Base-by-base conservation (phyloP, 768 basidiomycete genomes). In the Psilocybe cubensis region DNA sequence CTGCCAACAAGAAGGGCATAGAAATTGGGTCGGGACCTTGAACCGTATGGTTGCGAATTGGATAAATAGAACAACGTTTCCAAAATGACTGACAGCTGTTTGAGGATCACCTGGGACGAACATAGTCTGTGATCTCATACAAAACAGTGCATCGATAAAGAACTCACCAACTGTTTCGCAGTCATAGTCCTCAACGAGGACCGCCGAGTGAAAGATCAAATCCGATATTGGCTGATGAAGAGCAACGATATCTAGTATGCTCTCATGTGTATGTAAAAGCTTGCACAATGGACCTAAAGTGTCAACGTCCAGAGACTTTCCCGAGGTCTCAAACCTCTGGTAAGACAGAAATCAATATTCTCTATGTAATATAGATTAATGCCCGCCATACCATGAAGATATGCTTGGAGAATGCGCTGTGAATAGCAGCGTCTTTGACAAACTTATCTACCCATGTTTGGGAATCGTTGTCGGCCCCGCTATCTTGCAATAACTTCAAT, bases 91-190 rank as follows among this genome's bases (percentile, higher is more conserved):
- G 35, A 92, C 82, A 4, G 91, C 91, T 17, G 87, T 89, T 70
- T 92, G 92, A 17, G 92, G 92, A 70, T 93, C 91, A 45, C 91
- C 91, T 93, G 54, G 18, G 23, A 45, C n/a, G 23, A 12, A n/a
- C 24, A 47, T 29, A 44, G 24, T 33, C 40, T 14, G 28, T 2
- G 18, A 9, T 23, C 8, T 3, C n/a, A 24, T 52, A 24, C 51
- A 33, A n/a, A 25, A 25, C 48, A 47, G 48, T 33, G 4, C 11
- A 44, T 21, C 40, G 29, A 54, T 57, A 61, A 28, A 33, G 54
- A 48, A 75, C 87, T 23, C 68, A 89, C 91, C 91, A 28, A 93
- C 87, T 20, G 85, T 87, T 66, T 92, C 91, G 59, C 88, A 92
- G 63, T 92, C 90, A 62, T 89, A 92, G 40, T 85, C 80, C 54